phyloP scores from a whole-genome alignment of 2,329 filamentous ascomycete species.

The Aureobasidium pullulans region DNA sequence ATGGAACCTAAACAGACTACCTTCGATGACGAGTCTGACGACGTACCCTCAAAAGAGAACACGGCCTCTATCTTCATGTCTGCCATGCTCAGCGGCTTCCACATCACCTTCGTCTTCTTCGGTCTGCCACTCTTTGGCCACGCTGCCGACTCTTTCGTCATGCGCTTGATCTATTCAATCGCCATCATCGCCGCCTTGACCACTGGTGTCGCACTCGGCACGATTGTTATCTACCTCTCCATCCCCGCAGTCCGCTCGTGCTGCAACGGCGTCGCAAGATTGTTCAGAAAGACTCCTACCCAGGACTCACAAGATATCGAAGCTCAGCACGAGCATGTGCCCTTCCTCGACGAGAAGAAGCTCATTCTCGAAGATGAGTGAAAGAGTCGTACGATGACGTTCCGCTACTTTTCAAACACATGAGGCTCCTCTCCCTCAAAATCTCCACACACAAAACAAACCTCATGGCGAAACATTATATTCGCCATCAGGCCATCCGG shows the following conservation, averaged over 20 bases:
- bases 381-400: background rate
- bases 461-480: background rate
- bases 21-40: background rate
- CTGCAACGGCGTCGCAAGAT: background rate
- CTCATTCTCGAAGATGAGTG: background rate
- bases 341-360: constrained; percentile 7
- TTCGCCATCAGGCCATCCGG: background rate
- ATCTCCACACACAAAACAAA: background rate
- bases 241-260: background rate
- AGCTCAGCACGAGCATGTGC: background rate
- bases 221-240: constrained; percentile 3
- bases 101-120: constrained; percentile 12
- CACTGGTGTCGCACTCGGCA: constrained; percentile 3
- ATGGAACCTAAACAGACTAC: background rate
- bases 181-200: constrained; percentile 10
- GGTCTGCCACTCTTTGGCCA: constrained; percentile 7
- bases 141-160: constrained; percentile 7
- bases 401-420: too few species aligned
- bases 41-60: constrained; percentile 5
- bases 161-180: constrained; percentile 7
- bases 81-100: constrained; percentile 9
- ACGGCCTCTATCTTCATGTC: constrained; percentile 8
- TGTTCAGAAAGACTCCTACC: constrained; percentile 4
- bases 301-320: constrained; percentile 5
- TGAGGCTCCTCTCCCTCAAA: background rate